Percentiles rank a stretch among this genome's conserved stretches.
These are phyloP conservation scores for Fallopia convolvulus DNA, from an alignment of 148 eudicot species.

Conservation along the genomic window DNA sequence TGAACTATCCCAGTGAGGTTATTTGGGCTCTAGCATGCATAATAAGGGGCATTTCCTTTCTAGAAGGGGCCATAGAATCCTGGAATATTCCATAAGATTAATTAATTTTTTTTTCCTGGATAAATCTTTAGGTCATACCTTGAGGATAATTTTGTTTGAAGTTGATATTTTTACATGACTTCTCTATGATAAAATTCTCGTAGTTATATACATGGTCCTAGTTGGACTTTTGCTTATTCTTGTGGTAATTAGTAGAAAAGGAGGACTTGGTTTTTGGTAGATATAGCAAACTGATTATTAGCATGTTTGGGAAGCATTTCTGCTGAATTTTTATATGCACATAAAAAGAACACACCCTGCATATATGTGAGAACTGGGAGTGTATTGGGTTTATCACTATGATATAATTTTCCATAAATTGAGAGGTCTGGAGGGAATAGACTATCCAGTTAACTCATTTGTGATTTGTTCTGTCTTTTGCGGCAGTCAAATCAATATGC, in stretches of 20 bases:
- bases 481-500: not conserved
- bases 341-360: not conserved
- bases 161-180: not conserved
- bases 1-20: not conserved
- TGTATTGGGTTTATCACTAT: not conserved
- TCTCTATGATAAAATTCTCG: not conserved
- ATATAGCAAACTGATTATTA: not conserved
- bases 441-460: not conserved
- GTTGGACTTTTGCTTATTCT: not conserved
- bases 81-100: not conserved
- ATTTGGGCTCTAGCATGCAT: not conserved
- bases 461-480: not conserved
- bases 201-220: no score
- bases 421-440: not conserved
- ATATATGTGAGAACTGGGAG: not conserved
- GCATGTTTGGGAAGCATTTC: not conserved
- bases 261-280: not conserved
- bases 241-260: not conserved
- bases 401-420: not conserved
- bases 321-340: not conserved
- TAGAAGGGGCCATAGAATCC: not conserved
- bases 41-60: not conserved
- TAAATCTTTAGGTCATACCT: no score
- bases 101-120: not conserved
- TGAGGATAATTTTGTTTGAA: not conserved